phyloP scores from a whole-genome alignment of 1,284 basidiomycete species.

The Phlebopus sp. region DNA sequence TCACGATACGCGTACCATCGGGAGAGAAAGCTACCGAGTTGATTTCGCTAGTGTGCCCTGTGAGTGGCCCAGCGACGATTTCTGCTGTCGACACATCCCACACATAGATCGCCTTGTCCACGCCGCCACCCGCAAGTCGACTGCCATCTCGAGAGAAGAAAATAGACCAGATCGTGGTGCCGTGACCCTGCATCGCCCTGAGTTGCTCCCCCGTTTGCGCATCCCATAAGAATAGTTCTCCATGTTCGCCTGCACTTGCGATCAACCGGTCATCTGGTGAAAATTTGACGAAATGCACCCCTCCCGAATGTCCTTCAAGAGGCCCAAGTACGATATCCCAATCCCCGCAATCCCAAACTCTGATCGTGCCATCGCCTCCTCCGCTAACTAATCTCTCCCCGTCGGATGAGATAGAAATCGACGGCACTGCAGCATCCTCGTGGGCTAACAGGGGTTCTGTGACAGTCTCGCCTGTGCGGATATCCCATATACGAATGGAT shows the following conservation, averaged over 20 bases:
- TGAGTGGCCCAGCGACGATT: neutral
- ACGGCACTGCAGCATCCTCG: neutral
- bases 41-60: neutral
- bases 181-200: neutral
- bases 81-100: neutral
- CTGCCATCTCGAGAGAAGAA: neutral
- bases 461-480: constrained; percentile 4
- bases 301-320: neutral
- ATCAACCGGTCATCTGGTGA: neutral
- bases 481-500: constrained; percentile 1
- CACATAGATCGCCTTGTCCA: neutral
- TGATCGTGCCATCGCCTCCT: neutral
- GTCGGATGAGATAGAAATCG: neutral
- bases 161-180: neutral
- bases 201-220: too few relatives aligned
- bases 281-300: neutral
- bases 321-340: neutral
- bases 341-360: neutral
- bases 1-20: neutral
- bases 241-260: neutral
- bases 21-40: neutral
- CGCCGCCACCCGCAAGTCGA: neutral
- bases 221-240: neutral
- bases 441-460: neutral
- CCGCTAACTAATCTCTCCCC: neutral